Conservation (phyloP, 2,329 filamentous ascomycete species). For the Simplicillium aogashimaense region DNA sequence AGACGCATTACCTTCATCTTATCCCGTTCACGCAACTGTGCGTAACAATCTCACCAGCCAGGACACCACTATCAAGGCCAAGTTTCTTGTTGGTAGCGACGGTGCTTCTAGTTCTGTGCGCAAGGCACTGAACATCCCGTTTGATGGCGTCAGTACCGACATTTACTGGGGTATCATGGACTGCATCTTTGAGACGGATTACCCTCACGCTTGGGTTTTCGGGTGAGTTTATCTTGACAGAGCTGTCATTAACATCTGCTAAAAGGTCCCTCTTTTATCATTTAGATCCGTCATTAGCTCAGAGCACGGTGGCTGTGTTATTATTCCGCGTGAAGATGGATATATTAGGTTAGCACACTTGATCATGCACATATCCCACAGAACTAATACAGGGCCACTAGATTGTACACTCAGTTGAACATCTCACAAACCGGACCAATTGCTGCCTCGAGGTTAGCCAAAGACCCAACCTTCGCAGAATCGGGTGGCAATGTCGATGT, state of each 20-base stretch:
- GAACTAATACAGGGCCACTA: too few relatives aligned
- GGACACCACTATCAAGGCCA: too few relatives aligned
- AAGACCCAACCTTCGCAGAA: constrained; percentile 14
- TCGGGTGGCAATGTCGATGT: constrained; percentile 17
- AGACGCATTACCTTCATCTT: too few relatives aligned
- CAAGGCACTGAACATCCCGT: constrained; percentile 17
- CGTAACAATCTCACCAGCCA: too few relatives aligned
- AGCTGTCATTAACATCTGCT: too few relatives aligned
- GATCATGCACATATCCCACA: too few relatives aligned
- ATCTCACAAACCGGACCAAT: constrained; percentile 4
- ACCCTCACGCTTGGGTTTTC: constrained; percentile 19
- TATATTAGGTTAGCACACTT: constrained; percentile 18
- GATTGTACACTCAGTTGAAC: too few relatives aligned
- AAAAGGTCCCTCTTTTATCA: too few relatives aligned
- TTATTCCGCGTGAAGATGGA: constrained; percentile 22
- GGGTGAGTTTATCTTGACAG: constrained; percentile 9
- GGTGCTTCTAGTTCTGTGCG: constrained; percentile 19
- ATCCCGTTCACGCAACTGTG: too few relatives aligned
- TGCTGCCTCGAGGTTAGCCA: constrained; percentile 11
- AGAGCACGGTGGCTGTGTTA: constrained; percentile 18
- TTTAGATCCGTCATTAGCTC: constrained; percentile 13
- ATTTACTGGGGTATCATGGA: constrained; percentile 23
- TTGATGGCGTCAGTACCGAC: constrained; percentile 20
- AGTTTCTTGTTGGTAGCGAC: too few relatives aligned
- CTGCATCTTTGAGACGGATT: constrained; percentile 16